phyloP scores from a whole-genome alignment of 441 rosid species.

The Syzygium syzygioides region DNA sequence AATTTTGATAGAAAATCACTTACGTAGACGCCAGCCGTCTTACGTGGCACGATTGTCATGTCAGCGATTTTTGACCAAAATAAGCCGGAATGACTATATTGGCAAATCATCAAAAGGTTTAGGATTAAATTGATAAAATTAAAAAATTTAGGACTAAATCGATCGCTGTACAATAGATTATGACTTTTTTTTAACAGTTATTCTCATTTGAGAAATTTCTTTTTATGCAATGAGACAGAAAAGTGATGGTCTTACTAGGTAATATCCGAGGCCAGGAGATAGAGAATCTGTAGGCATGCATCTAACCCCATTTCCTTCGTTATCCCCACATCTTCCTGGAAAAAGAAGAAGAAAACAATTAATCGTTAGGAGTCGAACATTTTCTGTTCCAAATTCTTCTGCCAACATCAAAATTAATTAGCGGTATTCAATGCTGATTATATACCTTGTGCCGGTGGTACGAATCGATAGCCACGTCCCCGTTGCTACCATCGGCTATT shows the following conservation, averaged over 20 bases:
- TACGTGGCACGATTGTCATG: too few relatives aligned
- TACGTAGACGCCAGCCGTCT: too few relatives aligned
- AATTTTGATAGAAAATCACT: neutral
- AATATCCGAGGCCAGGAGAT: conserved; percentile 8
- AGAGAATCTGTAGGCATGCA: conserved; percentile 9
- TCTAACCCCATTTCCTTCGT: too few relatives aligned
- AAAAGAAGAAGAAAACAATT: too few relatives aligned
- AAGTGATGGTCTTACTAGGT: neutral
- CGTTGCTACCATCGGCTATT: conserved; percentile 9
- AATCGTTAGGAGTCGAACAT: neutral
- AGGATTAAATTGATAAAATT: neutral
- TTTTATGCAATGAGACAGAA: too few relatives aligned
- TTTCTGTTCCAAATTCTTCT: neutral
- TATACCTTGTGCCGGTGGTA: conserved; percentile 7
- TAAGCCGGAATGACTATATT: neutral
- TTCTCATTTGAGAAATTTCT: too few relatives aligned
- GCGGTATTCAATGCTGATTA: neutral
- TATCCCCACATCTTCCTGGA: too few relatives aligned
- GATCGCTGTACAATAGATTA: too few relatives aligned
- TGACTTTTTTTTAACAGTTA: too few relatives aligned
- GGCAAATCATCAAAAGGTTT: neutral
- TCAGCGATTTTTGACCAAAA: neutral
- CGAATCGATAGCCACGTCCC: conserved; percentile 5
- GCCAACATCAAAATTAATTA: neutral
- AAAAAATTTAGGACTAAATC: neutral